Evolutionary conservation across 192 early-diverging fungal genomes (phyloP).

Genomic region (Backusella luteola): DNA sequence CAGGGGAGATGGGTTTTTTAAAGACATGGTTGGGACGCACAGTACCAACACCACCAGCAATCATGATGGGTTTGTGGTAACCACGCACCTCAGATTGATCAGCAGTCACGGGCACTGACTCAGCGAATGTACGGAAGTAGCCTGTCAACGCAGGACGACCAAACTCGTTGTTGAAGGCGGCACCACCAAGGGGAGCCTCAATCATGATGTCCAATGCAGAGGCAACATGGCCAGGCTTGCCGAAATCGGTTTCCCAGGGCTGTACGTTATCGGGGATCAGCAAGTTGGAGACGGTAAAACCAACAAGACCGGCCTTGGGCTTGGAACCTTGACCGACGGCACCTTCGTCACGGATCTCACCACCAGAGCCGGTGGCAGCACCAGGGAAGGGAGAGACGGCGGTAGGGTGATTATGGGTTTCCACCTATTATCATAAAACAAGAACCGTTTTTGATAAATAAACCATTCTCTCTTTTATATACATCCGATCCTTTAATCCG

Average conservation of each 20-base stretch:
- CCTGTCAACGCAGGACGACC: conserved; percentile 93
- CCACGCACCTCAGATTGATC: conserved; percentile 75
- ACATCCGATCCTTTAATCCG: not conserved
- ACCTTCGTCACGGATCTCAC: conserved; percentile 99
- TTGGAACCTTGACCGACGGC: conserved; percentile 95
- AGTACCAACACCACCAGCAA: conserved; percentile 95
- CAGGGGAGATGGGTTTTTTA: conserved; percentile 84
- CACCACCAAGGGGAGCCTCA: conserved; percentile 93
- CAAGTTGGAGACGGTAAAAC: conserved; percentile 95
- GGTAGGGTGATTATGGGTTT: conserved; percentile 99
- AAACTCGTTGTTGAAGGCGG: conserved; percentile 99
- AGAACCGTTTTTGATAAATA: not conserved
- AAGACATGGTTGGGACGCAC: conserved; percentile 87
- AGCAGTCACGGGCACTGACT: conserved; percentile 53
- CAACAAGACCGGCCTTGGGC: conserved; percentile 93
- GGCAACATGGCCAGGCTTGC: conserved; percentile 88
- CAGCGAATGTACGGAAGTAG: conserved; percentile 94
- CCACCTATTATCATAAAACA: conserved; percentile 56
- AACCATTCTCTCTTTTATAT: not conserved
- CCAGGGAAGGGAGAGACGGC: conserved; percentile 98
- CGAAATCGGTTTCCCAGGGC: conserved; percentile 91
- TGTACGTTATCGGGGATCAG: conserved; percentile 85
- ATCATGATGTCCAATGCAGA: conserved; percentile 97
- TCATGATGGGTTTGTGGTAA: conserved; percentile 99
- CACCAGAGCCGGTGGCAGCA: conserved; percentile 97